phyloP scores from a whole-genome alignment of 1,139 yeast genomes.

The Nakaseomyces delphensis region DNA sequence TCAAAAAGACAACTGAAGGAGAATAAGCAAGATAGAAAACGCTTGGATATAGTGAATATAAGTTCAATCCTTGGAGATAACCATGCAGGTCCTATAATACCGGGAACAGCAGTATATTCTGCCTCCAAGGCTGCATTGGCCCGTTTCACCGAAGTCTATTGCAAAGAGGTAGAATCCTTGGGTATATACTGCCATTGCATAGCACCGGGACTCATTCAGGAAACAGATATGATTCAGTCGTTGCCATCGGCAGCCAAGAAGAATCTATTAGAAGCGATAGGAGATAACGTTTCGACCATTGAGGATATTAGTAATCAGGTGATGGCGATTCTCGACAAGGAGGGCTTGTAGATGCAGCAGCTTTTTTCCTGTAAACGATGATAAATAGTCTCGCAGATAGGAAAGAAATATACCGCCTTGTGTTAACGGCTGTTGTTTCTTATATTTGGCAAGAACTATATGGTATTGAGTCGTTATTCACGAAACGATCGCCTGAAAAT shows the following conservation, averaged over 20 bases:
- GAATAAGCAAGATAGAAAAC: constrained; percentile 21
- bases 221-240: constrained; percentile 60
- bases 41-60: constrained; percentile 45
- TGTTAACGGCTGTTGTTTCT: too few relatives aligned
- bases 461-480: too few relatives aligned
- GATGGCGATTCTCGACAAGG: neutral
- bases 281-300: neutral
- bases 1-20: constrained; percentile 40
- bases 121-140: constrained; percentile 74
- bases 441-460: too few relatives aligned
- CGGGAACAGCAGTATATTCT: constrained; percentile 69
- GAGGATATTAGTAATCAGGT: neutral
- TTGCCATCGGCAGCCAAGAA: constrained; percentile 12
- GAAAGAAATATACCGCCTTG: too few relatives aligned
- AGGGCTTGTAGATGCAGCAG: neutral
- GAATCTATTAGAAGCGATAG: constrained; percentile 7
- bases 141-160: constrained; percentile 57
- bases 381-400: too few relatives aligned
- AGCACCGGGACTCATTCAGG: constrained; percentile 62
- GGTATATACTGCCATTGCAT: constrained; percentile 54
- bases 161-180: constrained; percentile 48
- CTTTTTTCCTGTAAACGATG: too few relatives aligned
- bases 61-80: constrained; percentile 53
- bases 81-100: constrained; percentile 15
- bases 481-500: too few relatives aligned